Conservation (phyloP, 2,329 filamentous ascomycete species). For the Raffaelea ambrosiae region DNA sequence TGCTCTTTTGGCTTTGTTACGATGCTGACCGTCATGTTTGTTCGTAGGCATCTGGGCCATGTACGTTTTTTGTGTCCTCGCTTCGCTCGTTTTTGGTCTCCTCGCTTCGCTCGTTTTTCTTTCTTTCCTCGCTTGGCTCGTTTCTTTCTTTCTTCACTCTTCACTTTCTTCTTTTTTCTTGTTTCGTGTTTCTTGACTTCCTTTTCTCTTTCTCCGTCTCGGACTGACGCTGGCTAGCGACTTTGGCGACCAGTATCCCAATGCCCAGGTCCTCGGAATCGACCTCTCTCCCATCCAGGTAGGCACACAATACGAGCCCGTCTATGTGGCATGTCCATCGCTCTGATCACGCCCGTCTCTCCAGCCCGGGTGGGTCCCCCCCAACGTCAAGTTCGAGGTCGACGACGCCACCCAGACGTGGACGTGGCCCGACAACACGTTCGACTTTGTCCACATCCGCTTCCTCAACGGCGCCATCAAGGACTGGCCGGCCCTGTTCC, state of each 20-base stretch:
- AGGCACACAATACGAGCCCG: too few species aligned
- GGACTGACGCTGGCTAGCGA: constrained; percentile 30
- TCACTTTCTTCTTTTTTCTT: too few species aligned
- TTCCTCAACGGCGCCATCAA: constrained; percentile 34
- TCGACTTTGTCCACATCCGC: constrained; percentile 42
- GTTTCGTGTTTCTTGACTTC: not conserved
- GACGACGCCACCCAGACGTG: constrained; percentile 41
- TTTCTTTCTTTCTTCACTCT: too few species aligned
- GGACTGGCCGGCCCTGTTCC: constrained; percentile 29
- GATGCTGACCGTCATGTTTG: constrained; percentile 7
- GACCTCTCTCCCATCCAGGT: constrained; percentile 47
- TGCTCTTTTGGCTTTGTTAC: too few species aligned
- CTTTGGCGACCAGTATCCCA: constrained; percentile 32
- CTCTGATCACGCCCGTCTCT: too few species aligned
- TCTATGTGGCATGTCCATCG: too few species aligned
- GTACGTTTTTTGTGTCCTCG: not conserved
- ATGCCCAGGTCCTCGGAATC: constrained; percentile 37
- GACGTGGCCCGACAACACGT: constrained; percentile 34
- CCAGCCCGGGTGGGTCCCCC: constrained; percentile 41
- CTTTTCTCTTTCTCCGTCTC: not conserved
- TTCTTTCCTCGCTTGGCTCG: too few species aligned
- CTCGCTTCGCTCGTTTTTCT: too few species aligned
- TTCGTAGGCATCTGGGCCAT: not conserved
- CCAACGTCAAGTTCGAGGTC: constrained; percentile 51
- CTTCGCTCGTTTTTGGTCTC: too few species aligned